Base-by-base conservation (phyloP, 108 stramenopile species). In the Stephanodiscus triporus region DNA sequence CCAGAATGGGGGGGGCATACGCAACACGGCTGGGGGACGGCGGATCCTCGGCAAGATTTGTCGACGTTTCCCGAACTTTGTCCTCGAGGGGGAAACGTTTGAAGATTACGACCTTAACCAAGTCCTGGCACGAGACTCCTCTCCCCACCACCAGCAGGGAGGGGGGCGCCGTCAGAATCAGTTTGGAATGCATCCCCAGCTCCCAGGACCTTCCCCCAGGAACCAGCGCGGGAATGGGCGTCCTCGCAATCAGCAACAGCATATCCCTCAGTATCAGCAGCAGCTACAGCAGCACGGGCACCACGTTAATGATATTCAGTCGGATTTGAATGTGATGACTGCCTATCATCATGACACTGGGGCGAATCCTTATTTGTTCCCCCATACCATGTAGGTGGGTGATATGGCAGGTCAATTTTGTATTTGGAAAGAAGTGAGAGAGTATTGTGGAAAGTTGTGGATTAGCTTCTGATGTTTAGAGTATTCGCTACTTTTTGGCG, bases 1-100 rank as follows among this genome's bases (percentile, higher is more conserved):
- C 11, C 79, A 63, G 60, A 89, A 87, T 56, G 85, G 79, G 61
- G 88, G 88, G 16, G 94, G 93, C 56, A 93, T 97, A 54, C 88
- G 95, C 42, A 96, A 97, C 79, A 96, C 97, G 53, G 94, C 97
- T 9, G 97, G 97, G 24, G 97, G 97, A 27, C 74, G 97, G 23
- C 89, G 97, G 22, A 96, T 97, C 78, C 86, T 96, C 70, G 88
- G 90, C 57, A 97, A 96, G 83, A 97, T 97, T 57, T 89, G 90
- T 73, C 91, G 95, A 62, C 92, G 95, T 26, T 97, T 97, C 71
- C 97, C 97, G 54, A 92, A 96, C 85, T 94, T 96, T 67, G 89
- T 78, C 27, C 72, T 91, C 6, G 86, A 84, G 57, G 73, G 83
- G 6, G 86, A 79, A 48, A 73, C 78, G 7, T 79, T 79, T 42